Evolutionary conservation across 2,329 filamentous ascomycete genomes (phyloP), one percentile per base, ranked within the genome.

Genomic region (Colletotrichum sp.): DNA sequence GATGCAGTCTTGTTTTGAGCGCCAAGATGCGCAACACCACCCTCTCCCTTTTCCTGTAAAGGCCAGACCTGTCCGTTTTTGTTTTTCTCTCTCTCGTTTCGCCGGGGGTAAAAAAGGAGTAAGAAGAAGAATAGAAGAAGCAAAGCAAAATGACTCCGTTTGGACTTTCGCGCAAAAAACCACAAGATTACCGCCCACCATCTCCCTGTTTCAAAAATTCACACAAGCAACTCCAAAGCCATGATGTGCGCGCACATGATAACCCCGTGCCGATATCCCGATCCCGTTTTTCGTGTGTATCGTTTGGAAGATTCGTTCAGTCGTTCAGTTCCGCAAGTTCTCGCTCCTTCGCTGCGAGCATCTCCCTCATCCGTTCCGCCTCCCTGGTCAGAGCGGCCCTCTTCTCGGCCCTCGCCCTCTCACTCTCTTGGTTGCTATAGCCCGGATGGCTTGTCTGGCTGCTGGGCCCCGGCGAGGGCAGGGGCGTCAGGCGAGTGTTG

Each of bases 361-460:
- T 87, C 82, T 93, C 91, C 48, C 94, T 90, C 92, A 97, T 97
- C 68, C 89, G 88, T 80, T 96, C 94, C 1, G 94, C 92, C 82
- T 98, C 95, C 28, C 92, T 88, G 81, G 93, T 90, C 65, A 98
- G 85, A 64, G 92, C 90, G 11, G 90, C 91, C 65, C 93, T 89
- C 71, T 92, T 89, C 78, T 94, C 93, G 6, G 90, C 88, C 79
- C 90, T 93, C 9, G 87, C 81, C 16, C 86, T 86, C 34, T 91
- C 90, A n/a, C 83, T 84, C 34, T 91, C 89, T 13, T 79, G 85
- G 12, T 83, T 82, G 44, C 44, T 22, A 55, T 82, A 82, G 69
- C 81, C 83, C 60, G 79, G 80, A 64, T 80, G 78, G 52, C 34
- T 78, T 77, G 27, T 63, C 57, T 75, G 76, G 52, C 74, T 73